Percentiles rank a stretch among this genome's conserved stretches.
These are phyloP conservation scores for Cyclotella atomus DNA, from an alignment of 108 stramenopile genomes.

Conservation along the genomic window DNA sequence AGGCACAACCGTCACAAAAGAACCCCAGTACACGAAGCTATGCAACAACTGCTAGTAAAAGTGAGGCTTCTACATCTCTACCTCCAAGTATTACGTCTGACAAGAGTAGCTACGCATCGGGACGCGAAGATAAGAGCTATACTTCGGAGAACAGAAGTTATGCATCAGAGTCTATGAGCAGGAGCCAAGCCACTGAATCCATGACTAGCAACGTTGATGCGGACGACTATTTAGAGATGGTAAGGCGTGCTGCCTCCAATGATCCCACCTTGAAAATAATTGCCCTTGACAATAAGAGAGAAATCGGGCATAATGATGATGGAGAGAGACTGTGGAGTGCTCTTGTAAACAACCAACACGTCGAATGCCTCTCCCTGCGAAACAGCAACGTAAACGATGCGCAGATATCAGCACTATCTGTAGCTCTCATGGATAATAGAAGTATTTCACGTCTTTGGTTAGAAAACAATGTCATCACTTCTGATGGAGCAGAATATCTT, in stretches of 20 bases:
- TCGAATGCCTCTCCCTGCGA: slow-evolving; percentile 24
- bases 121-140: not conserved
- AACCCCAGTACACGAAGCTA: too few species aligned
- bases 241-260: slow-evolving; percentile 17
- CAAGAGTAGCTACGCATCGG: not conserved
- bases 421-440: slow-evolving; percentile 27
- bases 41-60: not conserved
- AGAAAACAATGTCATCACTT: slow-evolving; percentile 31
- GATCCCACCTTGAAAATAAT: slow-evolving; percentile 29
- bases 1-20: not conserved
- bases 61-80: not conserved
- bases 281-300: slow-evolving; percentile 19
- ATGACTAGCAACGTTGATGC: not conserved
- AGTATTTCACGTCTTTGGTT: slow-evolving; percentile 27
- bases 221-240: slow-evolving; percentile 20
- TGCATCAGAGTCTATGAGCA: not conserved
- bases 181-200: slow-evolving; percentile 1
- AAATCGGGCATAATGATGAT: slow-evolving; percentile 13
- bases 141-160: not conserved
- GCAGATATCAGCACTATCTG: slow-evolving; percentile 16
- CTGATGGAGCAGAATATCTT: slow-evolving; percentile 42
- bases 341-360: slow-evolving; percentile 11
- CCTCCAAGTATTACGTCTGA: not conserved
- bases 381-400: slow-evolving; percentile 33
- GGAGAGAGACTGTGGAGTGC: slow-evolving; percentile 29